Conservation (phyloP, 306 rosid species). For the Oxytropis ochrocephala region DNA sequence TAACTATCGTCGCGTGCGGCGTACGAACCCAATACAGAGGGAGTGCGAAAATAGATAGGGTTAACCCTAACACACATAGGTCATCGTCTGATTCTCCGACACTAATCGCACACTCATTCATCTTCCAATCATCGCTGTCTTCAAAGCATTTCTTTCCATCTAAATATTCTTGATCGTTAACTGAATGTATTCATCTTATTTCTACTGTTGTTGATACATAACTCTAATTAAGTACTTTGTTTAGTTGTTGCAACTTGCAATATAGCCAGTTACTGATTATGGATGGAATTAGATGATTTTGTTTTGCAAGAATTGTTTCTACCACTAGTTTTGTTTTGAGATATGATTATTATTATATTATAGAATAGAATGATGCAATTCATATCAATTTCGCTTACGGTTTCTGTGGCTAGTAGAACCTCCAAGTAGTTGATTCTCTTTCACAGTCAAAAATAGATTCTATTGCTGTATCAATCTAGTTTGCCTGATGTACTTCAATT, state of each 20-base stretch:
- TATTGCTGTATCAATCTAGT: background rate
- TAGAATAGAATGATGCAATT: background rate
- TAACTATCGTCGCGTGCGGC: too few relatives aligned
- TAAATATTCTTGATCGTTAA: too few relatives aligned
- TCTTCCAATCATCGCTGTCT: too few relatives aligned
- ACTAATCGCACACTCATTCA: too few relatives aligned
- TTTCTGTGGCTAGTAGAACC: constrained; percentile 6
- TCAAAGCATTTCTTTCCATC: too few relatives aligned
- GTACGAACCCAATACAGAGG: too few relatives aligned
- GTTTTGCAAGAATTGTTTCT: background rate
- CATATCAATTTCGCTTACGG: background rate
- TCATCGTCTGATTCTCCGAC: too few relatives aligned
- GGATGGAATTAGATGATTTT: background rate
- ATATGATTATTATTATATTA: too few relatives aligned
- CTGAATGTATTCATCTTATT: too few relatives aligned
- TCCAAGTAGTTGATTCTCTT: background rate
- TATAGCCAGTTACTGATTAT: background rate
- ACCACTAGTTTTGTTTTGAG: background rate
- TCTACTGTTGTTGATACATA: too few relatives aligned
- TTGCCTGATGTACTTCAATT: background rate
- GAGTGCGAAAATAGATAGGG: too few relatives aligned
- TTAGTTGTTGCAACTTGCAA: background rate
- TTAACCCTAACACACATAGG: too few relatives aligned
- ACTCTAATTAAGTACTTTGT: background rate
- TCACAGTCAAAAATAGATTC: constrained; percentile 4